A percentile compares a stretch with the other conserved stretches of the same genome.
phyloP scores from a whole-genome alignment of 2,329 filamentous ascomycete genomes.

The Sporothrix humicola region DNA sequence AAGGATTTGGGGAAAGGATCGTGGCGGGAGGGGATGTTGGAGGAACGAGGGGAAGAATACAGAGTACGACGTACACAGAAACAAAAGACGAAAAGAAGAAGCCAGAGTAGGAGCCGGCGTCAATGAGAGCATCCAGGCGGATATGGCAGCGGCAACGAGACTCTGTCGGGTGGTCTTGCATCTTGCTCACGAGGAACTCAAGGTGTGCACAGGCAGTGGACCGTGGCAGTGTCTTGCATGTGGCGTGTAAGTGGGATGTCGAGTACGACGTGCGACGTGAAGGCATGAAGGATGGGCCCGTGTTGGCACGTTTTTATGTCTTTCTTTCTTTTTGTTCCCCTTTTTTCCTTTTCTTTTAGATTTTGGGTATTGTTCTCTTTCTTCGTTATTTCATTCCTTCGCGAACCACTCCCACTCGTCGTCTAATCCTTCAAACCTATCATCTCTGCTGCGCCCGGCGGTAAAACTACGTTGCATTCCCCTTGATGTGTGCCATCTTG shows the following conservation, averaged over 20 bases:
- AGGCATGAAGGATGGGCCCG: not conserved
- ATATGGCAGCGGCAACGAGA: not conserved
- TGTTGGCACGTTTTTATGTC: not conserved
- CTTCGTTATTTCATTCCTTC: not conserved
- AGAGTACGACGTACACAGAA: too few relatives aligned
- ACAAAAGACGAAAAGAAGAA: not conserved
- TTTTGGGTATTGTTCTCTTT: not conserved
- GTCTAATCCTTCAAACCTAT: not conserved
- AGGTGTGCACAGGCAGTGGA: slow-evolving; percentile 8
- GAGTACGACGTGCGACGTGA: not conserved
- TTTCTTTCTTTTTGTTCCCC: not conserved
- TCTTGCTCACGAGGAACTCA: not conserved
- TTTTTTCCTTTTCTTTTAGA: not conserved
- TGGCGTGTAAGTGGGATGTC: slow-evolving; percentile 11
- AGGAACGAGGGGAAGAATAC: not conserved
- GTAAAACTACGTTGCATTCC: slow-evolving; percentile 17
- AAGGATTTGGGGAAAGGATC: slow-evolving; percentile 15
- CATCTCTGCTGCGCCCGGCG: not conserved
- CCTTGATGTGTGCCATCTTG: not conserved
- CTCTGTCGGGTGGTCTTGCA: not conserved
- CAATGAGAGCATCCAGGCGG: not conserved
- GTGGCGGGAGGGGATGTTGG: slow-evolving; percentile 2
- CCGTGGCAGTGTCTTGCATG: slow-evolving; percentile 15
- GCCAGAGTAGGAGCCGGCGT: slow-evolving; percentile 10
- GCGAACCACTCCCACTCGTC: not conserved